Conservation (phyloP, 2,329 filamentous ascomycete genomes). For the Zopfia rhizophila region DNA sequence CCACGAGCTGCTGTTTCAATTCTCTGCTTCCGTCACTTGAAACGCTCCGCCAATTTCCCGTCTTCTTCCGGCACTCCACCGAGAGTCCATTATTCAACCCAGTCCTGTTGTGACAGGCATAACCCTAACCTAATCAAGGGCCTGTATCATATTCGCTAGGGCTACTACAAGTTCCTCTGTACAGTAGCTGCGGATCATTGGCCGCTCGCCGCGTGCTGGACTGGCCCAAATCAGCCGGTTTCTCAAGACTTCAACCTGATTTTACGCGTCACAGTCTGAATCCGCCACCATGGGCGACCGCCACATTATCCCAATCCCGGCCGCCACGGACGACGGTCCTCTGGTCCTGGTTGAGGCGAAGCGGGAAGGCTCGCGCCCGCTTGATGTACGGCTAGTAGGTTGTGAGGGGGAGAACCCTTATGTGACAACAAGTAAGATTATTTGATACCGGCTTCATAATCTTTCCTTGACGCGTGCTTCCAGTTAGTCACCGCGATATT, state of each 20-base stretch:
- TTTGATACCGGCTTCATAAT: conserved; percentile 24
- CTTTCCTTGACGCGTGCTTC: conserved; percentile 34
- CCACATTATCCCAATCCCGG: conserved; percentile 68
- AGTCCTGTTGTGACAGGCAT: conserved; percentile 22
- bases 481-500: conserved; percentile 48
- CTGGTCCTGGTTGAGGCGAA: conserved; percentile 71
- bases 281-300: conserved; percentile 22
- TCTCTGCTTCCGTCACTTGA: conserved; percentile 19
- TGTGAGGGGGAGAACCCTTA: conserved; percentile 74
- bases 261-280: conserved; percentile 12
- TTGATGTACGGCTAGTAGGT: conserved; percentile 74
- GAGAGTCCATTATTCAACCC: conserved; percentile 2
- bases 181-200: conserved; percentile 25
- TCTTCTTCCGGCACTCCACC: conserved; percentile 8
- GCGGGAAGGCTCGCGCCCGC: conserved; percentile 60
- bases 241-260: conserved; percentile 13
- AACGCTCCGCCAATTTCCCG: conserved; percentile 28
- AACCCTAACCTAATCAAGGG: conserved; percentile 20
- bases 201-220: conserved; percentile 15
- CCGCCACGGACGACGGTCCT: conserved; percentile 62
- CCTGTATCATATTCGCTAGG: conserved; percentile 27
- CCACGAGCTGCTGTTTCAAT: conserved; percentile 17
- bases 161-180: conserved; percentile 17
- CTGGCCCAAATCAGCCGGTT: conserved; percentile 25
- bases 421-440: conserved; percentile 65